phyloP scores from a whole-genome alignment of 208 protist genomes.

The Trichomonas gallinae region DNA sequence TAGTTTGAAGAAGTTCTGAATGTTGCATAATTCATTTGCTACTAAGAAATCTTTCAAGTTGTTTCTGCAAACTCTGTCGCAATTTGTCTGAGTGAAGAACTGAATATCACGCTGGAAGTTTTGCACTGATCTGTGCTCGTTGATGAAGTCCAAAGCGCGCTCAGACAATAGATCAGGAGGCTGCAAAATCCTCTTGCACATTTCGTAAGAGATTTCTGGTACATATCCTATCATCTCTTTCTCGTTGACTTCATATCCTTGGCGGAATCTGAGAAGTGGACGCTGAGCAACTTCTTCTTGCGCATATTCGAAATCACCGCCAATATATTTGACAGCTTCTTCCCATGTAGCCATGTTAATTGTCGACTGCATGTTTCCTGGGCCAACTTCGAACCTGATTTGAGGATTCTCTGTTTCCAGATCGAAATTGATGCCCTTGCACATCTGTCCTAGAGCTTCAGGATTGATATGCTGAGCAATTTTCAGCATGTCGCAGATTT shows the following conservation, averaged over 20 bases:
- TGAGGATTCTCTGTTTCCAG: not conserved
- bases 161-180: not conserved
- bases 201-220: not conserved
- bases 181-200: not conserved
- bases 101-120: not conserved
- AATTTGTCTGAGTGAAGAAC: not conserved
- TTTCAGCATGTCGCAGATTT: not conserved
- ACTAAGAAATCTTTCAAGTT: not conserved
- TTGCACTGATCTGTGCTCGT: not conserved
- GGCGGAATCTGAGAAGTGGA: not conserved
- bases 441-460: not conserved
- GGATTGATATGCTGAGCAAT: not conserved
- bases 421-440: not conserved
- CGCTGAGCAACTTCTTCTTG: not conserved
- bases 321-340: not conserved
- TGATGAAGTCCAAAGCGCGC: not conserved
- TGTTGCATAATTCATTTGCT: not conserved
- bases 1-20: not conserved
- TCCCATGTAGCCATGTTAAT: not conserved
- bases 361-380: not conserved
- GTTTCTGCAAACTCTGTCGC: not conserved
- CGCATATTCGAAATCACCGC: not conserved
- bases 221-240: not conserved
- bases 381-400: not conserved
- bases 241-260: not conserved